Evolutionary conservation across 176 grass and related monocot genomes (phyloP).

Genomic region (Miscanthus lutarioriparius): DNA sequence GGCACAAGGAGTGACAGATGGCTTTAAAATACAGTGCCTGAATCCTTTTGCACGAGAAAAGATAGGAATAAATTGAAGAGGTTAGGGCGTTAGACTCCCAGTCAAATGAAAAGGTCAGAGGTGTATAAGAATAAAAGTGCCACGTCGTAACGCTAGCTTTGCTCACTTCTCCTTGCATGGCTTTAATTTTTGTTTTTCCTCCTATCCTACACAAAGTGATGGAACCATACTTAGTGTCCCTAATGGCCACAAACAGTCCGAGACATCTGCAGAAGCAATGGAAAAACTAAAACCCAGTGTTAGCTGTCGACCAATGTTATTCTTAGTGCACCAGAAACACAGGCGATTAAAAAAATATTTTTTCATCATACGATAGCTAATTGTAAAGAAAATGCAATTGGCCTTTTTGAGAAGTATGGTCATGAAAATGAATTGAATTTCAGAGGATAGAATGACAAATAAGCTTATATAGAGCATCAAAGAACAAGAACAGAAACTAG

Average conservation of each 20-base stretch:
- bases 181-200: constrained; percentile 32
- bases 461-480: constrained; percentile 6
- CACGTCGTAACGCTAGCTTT: constrained; percentile 28
- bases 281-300: background rate
- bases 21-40: constrained; percentile 35
- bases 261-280: background rate
- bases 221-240: constrained; percentile 17
- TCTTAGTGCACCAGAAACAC: constrained; percentile 28
- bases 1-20: background rate
- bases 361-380: background rate
- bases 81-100: background rate
- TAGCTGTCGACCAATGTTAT: constrained; percentile 1
- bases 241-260: constrained; percentile 16
- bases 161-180: background rate
- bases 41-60: constrained; percentile 26
- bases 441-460: background rate
- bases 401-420: constrained; percentile 5
- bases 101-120: constrained; percentile 25
- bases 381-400: background rate
- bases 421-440: background rate
- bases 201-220: constrained; percentile 27
- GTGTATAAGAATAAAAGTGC: constrained; percentile 6
- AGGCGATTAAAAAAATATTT: background rate
- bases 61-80: constrained; percentile 9
- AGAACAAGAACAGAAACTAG: background rate